Conservation (phyloP, 2,329 filamentous ascomycete species). For the Ophiostoma sp. region DNA sequence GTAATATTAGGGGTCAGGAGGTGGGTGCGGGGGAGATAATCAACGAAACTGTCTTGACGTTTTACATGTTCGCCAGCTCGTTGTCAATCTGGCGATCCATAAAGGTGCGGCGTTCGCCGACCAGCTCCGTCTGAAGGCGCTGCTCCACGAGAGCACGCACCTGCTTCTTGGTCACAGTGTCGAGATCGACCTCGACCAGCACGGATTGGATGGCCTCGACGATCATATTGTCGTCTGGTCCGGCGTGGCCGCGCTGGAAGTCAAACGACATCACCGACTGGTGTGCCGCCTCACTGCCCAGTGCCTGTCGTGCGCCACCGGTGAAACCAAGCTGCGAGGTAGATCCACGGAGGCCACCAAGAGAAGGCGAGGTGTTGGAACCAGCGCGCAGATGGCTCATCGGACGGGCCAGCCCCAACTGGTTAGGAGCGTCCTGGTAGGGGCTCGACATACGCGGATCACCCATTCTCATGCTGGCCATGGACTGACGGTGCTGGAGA, state of each 20-base stretch:
- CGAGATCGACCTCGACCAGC: slow-evolving; percentile 81
- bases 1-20: not conserved
- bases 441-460: slow-evolving; percentile 49
- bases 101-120: slow-evolving; percentile 79
- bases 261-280: slow-evolving; percentile 53
- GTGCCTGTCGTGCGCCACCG: slow-evolving; percentile 43
- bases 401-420: slow-evolving; percentile 45
- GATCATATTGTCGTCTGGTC: slow-evolving; percentile 74
- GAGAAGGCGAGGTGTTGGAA: slow-evolving; percentile 40
- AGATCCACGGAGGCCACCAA: slow-evolving; percentile 38
- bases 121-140: slow-evolving; percentile 80
- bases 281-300: slow-evolving; percentile 40
- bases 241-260: slow-evolving; percentile 54
- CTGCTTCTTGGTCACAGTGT: slow-evolving; percentile 98
- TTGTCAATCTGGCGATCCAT: slow-evolving; percentile 90
- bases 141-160: slow-evolving; percentile 87
- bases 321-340: slow-evolving; percentile 45
- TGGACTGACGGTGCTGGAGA: slow-evolving; percentile 60
- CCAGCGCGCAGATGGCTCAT: slow-evolving; percentile 53
- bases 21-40: not conserved
- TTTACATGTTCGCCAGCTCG: slow-evolving; percentile 86
- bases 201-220: slow-evolving; percentile 78
- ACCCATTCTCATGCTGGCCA: slow-evolving; percentile 58
- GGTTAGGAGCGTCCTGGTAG: slow-evolving; percentile 48
- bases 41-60: not conserved